Conservation (phyloP, 2,329 filamentous ascomycete species). For the Talaromyces sp. region DNA sequence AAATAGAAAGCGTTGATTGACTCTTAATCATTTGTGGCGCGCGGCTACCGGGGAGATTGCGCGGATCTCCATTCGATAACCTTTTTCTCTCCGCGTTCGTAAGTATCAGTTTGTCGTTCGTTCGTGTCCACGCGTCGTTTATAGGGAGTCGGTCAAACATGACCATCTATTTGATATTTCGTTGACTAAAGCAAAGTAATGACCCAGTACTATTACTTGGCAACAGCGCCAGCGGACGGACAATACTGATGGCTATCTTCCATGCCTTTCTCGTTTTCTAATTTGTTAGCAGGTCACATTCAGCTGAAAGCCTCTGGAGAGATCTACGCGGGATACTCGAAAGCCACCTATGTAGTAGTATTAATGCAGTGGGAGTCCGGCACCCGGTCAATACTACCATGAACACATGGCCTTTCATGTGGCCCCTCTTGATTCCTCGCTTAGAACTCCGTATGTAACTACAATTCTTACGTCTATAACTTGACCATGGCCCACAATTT, state of each 20-base stretch:
- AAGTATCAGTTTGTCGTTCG: not conserved
- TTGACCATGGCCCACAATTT: not conserved
- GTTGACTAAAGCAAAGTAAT: not conserved
- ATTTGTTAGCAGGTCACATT: too few species aligned
- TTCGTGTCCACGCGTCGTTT: not conserved
- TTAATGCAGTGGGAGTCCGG: too few species aligned
- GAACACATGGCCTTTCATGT: too few species aligned
- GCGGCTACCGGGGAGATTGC: not conserved
- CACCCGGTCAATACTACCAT: too few species aligned
- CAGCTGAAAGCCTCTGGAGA: too few species aligned
- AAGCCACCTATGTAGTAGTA: too few species aligned
- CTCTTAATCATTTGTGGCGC: not conserved
- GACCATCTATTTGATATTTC: not conserved
- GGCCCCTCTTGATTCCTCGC: not conserved
- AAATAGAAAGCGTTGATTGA: not conserved
- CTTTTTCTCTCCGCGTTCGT: not conserved
- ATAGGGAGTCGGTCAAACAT: not conserved
- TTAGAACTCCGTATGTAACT: not conserved
- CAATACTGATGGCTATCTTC: not conserved
- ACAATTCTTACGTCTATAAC: not conserved
- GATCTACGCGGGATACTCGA: too few species aligned
- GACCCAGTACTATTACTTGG: not conserved
- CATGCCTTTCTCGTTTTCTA: too few species aligned
- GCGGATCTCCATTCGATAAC: not conserved
- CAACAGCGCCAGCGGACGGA: not conserved